These are phyloP conservation scores for Colletotrichum chlorophyti DNA, from an alignment of 2,329 filamentous ascomycete species.

Conservation along the genomic window DNA sequence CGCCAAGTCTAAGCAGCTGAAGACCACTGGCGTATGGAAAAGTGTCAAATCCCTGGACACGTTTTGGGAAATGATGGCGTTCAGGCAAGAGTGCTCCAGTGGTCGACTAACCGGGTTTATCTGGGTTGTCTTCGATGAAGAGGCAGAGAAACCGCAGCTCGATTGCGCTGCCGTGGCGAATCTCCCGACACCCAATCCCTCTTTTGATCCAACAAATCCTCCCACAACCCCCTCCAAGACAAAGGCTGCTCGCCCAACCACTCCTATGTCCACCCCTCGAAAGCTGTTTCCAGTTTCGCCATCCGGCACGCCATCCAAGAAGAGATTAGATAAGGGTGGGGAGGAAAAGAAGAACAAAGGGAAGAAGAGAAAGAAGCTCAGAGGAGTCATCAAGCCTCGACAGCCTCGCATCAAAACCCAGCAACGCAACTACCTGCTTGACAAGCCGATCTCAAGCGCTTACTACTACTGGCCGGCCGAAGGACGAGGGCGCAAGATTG, in stretches of 20 bases:
- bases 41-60: conserved; percentile 84
- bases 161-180: conserved; percentile 11
- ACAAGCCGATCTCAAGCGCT: conserved; percentile 58
- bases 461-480: conserved; percentile 71
- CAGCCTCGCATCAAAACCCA: conserved; percentile 70
- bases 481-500: conserved; percentile 68
- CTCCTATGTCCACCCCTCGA: conserved; percentile 41
- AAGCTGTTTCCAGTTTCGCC: conserved; percentile 37
- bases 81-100: conserved; percentile 92
- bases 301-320: conserved; percentile 34
- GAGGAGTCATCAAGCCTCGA: conserved; percentile 68
- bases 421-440: conserved; percentile 55
- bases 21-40: conserved; percentile 76
- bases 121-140: conserved; percentile 84
- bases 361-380: conserved; percentile 56
- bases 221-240: conserved; percentile 42
- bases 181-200: conserved; percentile 37
- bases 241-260: conserved; percentile 32
- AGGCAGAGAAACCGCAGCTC: conserved; percentile 20
- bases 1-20: conserved; percentile 59
- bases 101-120: conserved; percentile 92
- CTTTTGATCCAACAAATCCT: conserved; percentile 33
- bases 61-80: conserved; percentile 99
- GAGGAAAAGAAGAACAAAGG: conserved; percentile 39
- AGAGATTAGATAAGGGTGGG: conserved; percentile 41